Evolutionary conservation across 345 rosid genomes (phyloP).

Genomic region (Excoecaria agallocha): DNA sequence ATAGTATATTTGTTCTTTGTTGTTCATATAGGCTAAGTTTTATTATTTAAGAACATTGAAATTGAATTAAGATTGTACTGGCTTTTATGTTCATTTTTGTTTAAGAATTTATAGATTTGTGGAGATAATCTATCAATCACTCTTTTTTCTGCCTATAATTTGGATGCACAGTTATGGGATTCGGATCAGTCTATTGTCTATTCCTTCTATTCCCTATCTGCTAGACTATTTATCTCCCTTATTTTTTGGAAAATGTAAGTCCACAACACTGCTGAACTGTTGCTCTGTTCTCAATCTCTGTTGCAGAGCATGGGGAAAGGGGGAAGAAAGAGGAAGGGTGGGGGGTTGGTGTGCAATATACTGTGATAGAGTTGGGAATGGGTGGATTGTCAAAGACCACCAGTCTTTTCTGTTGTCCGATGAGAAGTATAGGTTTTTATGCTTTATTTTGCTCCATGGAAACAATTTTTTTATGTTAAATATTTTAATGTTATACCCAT

Average conservation of each 20-base stretch:
- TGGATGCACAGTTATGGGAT: not conserved
- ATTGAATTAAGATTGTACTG: not conserved
- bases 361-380: not conserved
- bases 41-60: no score
- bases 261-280: not conserved
- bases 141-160: not conserved
- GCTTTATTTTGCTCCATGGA: not conserved
- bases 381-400: not conserved
- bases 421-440: not conserved
- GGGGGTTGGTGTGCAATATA: no score
- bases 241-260: not conserved
- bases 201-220: no score
- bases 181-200: not conserved
- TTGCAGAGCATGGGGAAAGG: no score
- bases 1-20: no score
- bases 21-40: no score
- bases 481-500: no score
- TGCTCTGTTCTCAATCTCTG: not conserved
- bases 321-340: no score
- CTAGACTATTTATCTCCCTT: not conserved
- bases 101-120: not conserved
- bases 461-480: not conserved
- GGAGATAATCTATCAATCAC: not conserved
- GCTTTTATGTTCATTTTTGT: not conserved
- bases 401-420: not conserved